Percentiles rank a stretch among this genome's conserved stretches.
Conservation (phyloP, 202 grass and related monocot genomes). For the Dendrocalamus latiflorus region DNA sequence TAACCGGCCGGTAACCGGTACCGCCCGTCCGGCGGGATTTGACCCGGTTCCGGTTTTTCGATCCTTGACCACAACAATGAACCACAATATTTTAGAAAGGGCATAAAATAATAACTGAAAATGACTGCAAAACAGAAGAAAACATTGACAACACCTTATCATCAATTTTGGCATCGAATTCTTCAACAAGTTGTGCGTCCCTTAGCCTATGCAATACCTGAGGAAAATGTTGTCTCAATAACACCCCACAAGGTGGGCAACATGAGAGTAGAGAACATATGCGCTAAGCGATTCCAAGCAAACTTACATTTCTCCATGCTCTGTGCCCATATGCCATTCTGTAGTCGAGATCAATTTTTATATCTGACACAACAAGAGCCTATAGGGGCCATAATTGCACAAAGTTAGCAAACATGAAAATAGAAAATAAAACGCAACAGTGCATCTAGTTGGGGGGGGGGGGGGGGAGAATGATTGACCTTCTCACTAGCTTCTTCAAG, state of each 20-base stretch:
- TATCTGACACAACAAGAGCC: slow-evolving; percentile 85
- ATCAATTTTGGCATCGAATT: slow-evolving; percentile 67
- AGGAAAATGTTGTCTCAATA: slow-evolving; percentile 22
- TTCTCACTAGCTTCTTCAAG: slow-evolving; percentile 85
- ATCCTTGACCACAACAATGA: slow-evolving; percentile 17
- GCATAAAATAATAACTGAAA: slow-evolving; percentile 15
- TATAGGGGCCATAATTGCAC: slow-evolving; percentile 39
- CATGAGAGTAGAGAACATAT: slow-evolving; percentile 10
- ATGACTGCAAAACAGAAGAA: slow-evolving; percentile 12
- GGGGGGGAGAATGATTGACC: slow-evolving; percentile 34
- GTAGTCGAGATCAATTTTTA: slow-evolving; percentile 86
- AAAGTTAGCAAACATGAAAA: slow-evolving; percentile 25
- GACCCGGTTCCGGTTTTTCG: too few species aligned
- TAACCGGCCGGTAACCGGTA: too few species aligned
- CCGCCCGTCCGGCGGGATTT: too few species aligned
- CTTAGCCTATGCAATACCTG: slow-evolving; percentile 83
- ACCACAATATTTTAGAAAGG: slow-evolving; percentile 1
- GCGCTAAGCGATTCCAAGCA: slow-evolving; percentile 17
- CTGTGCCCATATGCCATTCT: slow-evolving; percentile 65
- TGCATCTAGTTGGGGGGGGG: not conserved
- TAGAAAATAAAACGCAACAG: not conserved
- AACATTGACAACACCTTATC: slow-evolving; percentile 48
- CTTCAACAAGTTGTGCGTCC: slow-evolving; percentile 72
- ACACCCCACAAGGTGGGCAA: slow-evolving; percentile 12
- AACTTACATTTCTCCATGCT: slow-evolving; percentile 91